Evolutionary conservation across 192 early-diverging fungal genomes (phyloP).

Genomic region (Funneliformis mosseae): DNA sequence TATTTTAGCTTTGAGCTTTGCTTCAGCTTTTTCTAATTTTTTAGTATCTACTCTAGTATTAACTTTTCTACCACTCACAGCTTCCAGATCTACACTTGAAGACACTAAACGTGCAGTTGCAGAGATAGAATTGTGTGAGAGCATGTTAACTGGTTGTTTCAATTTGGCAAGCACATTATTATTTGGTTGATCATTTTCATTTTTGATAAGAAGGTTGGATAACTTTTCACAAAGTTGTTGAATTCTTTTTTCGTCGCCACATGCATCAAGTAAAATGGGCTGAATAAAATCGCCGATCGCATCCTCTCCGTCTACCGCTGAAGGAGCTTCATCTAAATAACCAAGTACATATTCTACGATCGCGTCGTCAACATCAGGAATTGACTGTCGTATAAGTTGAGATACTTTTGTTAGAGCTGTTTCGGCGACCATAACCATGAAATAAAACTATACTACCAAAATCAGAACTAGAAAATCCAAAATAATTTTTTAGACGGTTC

Average conservation of each 20-base stretch:
- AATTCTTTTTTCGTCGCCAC: constrained; percentile 63
- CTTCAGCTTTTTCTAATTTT: constrained; percentile 91
- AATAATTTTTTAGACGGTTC: not conserved
- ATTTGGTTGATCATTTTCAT: constrained; percentile 44
- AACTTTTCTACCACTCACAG: constrained; percentile 66
- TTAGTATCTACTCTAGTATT: constrained; percentile 74
- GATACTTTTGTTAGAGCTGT: constrained; percentile 38
- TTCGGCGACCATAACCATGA: not conserved
- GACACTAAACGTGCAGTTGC: constrained; percentile 52
- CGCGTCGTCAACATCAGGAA: constrained; percentile 73
- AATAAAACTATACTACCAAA: not conserved
- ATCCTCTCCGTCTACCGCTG: constrained; percentile 56
- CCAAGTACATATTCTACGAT: constrained; percentile 78
- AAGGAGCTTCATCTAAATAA: constrained; percentile 67
- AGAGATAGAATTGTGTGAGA: constrained; percentile 61
- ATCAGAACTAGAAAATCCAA: not conserved
- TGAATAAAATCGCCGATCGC: constrained; percentile 67
- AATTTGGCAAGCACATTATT: constrained; percentile 53
- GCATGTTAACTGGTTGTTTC: constrained; percentile 71
- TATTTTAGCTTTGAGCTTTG: constrained; percentile 88
- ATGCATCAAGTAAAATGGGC: constrained; percentile 70
- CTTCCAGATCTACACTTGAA: constrained; percentile 64
- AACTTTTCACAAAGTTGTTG: constrained; percentile 70
- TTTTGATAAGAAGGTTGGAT: constrained; percentile 55
- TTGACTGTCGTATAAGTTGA: constrained; percentile 55